Evolutionary conservation across 345 rosid species (phyloP), one percentile per base, ranked within the genome.

Genomic region (Populus tremula): DNA sequence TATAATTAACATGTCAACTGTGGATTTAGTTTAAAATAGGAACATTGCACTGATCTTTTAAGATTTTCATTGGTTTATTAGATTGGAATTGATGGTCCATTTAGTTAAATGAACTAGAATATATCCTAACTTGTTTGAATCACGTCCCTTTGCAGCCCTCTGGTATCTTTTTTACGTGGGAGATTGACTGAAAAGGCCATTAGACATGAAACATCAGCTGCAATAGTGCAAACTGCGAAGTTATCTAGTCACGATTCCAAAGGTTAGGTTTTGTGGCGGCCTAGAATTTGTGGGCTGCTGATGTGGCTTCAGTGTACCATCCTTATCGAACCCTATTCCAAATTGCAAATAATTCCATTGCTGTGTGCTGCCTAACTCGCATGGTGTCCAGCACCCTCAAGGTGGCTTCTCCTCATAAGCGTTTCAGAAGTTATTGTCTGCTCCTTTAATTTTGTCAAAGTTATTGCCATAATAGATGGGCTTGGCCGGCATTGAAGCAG

Each of bases 311-410:
- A 8, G n/a, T 16, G 47, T 8, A 25, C 5, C 10, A 21, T 67
- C 70, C 38, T 31, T n/a, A 23, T 59, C 29, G 4, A 25, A 59
- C 64, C 29, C n/a, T 67, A 31, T 8, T n/a, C 10, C 67, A 21
- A 36, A 72, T 20, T 72, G 31, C 18, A 17, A 3, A 20, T 59
- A 14, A 35, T 38, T 36, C 67, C 50, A 12, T n/a, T 21, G 2
- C 2, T 8, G 29, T 21, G 45, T 54, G 75, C 75, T 72, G 75
- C 75, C 75, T 72, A 72, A 72, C 75, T 56, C 61, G 45, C 36
- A 39, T 27, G 21, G 35, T 50, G 43, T 25, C 25, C 23, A 29
- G 20, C 53, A n/a, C 33, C 50, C 14, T 59, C 67, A 16, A 61
- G 67, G 35, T n/a, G 61, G 73, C 5, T 6, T 29, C 6, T 47